These are phyloP conservation scores for Hypoxylon sp. DNA, from an alignment of 2,329 filamentous ascomycete species.

Conservation along the genomic window DNA sequence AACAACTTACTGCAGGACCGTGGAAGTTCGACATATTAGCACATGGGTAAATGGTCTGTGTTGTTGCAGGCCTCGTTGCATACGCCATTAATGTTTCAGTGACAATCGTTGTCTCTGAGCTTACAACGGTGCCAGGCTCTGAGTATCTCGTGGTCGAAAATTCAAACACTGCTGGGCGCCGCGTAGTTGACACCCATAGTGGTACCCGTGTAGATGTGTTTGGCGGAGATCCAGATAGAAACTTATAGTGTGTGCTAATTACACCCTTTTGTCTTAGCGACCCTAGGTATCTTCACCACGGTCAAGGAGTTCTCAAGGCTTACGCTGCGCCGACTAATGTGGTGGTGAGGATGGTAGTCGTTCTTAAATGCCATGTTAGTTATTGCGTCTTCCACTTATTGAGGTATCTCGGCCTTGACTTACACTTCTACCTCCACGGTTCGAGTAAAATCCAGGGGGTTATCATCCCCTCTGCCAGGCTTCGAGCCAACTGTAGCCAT, in stretches of 20 bases:
- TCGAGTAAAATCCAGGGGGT: not conserved
- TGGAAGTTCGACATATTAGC: not conserved
- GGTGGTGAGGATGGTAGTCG: not conserved
- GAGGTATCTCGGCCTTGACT: not conserved
- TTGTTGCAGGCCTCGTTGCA: not conserved
- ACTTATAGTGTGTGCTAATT: not conserved
- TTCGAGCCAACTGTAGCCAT: not conserved
- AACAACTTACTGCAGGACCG: not conserved
- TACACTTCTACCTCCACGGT: not conserved
- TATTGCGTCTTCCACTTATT: not conserved
- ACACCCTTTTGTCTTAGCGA: not conserved
- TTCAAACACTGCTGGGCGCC: not conserved
- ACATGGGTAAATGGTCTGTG: not conserved
- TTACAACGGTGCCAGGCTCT: not conserved
- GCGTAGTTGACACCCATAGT: not conserved
- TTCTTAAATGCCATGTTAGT: not conserved
- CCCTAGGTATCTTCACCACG: not conserved
- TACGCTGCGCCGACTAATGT: not conserved
- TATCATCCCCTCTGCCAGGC: not conserved
- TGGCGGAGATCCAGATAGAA: not conserved
- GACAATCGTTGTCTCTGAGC: not conserved
- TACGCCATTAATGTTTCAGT: not conserved
- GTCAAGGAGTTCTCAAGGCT: not conserved
- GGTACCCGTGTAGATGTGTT: not conserved
- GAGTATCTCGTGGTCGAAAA: not conserved